phyloP scores from a whole-genome alignment of 2,329 filamentous ascomycete species.

The Didymella sp. region DNA sequence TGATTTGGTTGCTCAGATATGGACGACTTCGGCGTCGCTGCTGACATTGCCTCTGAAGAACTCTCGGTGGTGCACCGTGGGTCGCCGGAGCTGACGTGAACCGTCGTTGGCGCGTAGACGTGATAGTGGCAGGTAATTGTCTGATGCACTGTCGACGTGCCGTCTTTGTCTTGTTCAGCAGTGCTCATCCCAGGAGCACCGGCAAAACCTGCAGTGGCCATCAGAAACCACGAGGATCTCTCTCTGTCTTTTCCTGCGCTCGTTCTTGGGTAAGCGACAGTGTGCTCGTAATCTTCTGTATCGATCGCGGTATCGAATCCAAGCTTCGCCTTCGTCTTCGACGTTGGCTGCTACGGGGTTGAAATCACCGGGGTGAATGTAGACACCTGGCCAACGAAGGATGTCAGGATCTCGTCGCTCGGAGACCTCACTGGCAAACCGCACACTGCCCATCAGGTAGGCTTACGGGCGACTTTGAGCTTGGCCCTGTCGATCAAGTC shows the following conservation, averaged over 20 bases:
- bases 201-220: constrained; percentile 19
- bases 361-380: constrained; percentile 36
- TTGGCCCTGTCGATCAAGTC: constrained; percentile 1
- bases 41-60: constrained; percentile 2
- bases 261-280: constrained; percentile 2
- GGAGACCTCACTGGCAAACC: constrained; percentile 7
- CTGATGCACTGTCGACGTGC: constrained; percentile 8
- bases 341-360: constrained; percentile 18
- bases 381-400: constrained; percentile 30
- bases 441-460: constrained; percentile 19
- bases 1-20: not conserved
- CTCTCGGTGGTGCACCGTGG: constrained; percentile 9
- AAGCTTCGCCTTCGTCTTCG: constrained; percentile 26
- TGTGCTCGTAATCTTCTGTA: constrained; percentile 21
- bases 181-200: constrained; percentile 3
- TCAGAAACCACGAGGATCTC: constrained; percentile 4
- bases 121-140: constrained; percentile 21
- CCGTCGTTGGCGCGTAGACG: constrained; percentile 22
- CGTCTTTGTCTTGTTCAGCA: constrained; percentile 14
- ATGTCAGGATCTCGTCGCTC: constrained; percentile 23
- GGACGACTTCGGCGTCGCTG: not conserved
- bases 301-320: constrained; percentile 28
- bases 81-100: constrained; percentile 3
- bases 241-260: constrained; percentile 7
- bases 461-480: constrained; percentile 1